Evolutionary conservation across 1,284 basidiomycete genomes (phyloP), one percentile per base, ranked within the genome.

Genomic region (Pyrrhoderma noxium): DNA sequence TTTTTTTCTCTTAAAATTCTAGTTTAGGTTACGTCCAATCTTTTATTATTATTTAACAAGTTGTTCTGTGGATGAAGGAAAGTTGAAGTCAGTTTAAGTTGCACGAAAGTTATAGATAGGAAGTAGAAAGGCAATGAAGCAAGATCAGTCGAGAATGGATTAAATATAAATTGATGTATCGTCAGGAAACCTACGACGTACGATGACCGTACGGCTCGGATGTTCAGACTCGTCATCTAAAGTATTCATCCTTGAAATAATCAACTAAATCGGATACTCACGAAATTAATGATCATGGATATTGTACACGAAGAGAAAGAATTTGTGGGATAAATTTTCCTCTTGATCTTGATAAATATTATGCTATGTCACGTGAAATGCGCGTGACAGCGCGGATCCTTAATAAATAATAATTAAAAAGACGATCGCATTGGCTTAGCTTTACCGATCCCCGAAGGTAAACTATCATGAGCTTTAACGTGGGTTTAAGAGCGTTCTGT

Each of bases 181-280:
- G 77, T 89, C 87, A 85, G 61, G 56, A 72, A 70, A 64, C 59
- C 62, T 60, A 60, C 59, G 59, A 64, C 65, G 36, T 61, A 72
- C 76, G 80, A 79, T 79, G 82, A 77, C 82, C 80, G 74, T 71
- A 69, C 62, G 62, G 48, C 45, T 59, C 60, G 59, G 62, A 62
- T 64, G 60, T 68, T 90, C 88, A 72, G 88, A 90, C 88, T 90
- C 88, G 88, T 90, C 87, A 90, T 90, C 88, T 89, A 76, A 19
- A 69, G 65, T 64, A 64, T 62, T 89, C 87, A 89, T 89, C 87
- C 63, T 66, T 39, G 49, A 31, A 47, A 11, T 52, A 49, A 36
- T 51, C 48, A 54, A 45, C 58, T 7, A 40, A 11, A 31, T 31
- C 7, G 11, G 27, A 31, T 11, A 31, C n/a, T 43, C 31, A 14